Conservation (phyloP, 768 basidiomycete species). For the Goffeauzyma gilvescens region DNA sequence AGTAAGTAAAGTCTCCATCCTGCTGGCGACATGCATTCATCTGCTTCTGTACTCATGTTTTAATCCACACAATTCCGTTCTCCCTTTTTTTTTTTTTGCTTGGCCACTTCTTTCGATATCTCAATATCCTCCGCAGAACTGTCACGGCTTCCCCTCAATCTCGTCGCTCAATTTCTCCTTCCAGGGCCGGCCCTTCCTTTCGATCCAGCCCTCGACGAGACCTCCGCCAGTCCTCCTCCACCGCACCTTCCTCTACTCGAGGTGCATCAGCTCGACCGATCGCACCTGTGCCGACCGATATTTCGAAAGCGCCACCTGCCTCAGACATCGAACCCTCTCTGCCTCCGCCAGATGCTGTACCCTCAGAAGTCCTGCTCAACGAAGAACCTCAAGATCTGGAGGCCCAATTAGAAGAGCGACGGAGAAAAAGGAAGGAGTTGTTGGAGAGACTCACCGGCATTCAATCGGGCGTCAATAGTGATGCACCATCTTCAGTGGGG, state of each 20-base stretch:
- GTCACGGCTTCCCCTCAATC: background rate
- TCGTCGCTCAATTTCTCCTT: background rate
- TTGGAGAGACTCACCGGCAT: constrained; percentile 26
- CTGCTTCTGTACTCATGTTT: constrained; percentile 1
- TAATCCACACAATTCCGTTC: constrained; percentile 3
- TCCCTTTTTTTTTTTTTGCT: no score
- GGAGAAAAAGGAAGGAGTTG: constrained; percentile 26
- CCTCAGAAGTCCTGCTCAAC: background rate
- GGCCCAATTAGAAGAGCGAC: constrained; percentile 25
- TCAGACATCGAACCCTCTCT: background rate
- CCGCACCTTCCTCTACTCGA: background rate
- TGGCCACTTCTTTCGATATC: constrained; percentile 7
- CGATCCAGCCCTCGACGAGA: constrained; percentile 13
- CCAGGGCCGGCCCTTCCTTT: background rate
- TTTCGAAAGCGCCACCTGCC: background rate
- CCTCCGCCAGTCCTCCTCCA: constrained; percentile 11
- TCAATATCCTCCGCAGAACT: background rate
- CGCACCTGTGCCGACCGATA: background rate
- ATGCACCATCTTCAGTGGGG: constrained; percentile 2
- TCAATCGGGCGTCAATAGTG: constrained; percentile 17
- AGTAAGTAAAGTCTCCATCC: constrained; percentile 46
- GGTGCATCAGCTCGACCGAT: background rate
- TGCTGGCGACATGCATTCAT: constrained; percentile 3
- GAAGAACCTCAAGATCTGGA: constrained; percentile 8
- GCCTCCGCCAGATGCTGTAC: background rate